Evolutionary conservation across 1,284 basidiomycete species (phyloP), one percentile per base, ranked within the genome.

Genomic region (Boletus smithii): DNA sequence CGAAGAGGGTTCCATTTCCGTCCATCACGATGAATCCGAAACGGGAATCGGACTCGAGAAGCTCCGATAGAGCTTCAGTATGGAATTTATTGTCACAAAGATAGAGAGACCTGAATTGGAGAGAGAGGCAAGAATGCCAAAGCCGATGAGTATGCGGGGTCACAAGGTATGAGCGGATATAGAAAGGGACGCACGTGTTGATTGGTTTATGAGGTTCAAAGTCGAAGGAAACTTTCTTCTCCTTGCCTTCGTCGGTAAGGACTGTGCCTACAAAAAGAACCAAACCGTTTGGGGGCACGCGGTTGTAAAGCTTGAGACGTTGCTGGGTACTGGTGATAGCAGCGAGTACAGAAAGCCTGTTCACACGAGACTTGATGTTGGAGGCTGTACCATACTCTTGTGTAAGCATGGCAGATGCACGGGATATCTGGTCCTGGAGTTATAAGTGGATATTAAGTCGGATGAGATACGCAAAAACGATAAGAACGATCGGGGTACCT

Each of bases 21-120:
- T 95, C 95, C 97, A 99, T 99, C 67, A 99, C 89, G 69, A 99
- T 97, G 77, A 99, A 99, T 26, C 95, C 97, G 67, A 98, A 99
- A 64, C 92, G 91, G 57, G 93, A 91, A 69, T 99, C 97, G 26
- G 91, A 94, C 73, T 99, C 97, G 58, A 99, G 81, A 42, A 99
- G 83, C 68, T 99, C 97, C 41, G 91, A 90, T 29, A 99, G 81
- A 1, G 95, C 94, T 66, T 98, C 97, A 4, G 97, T 98, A 75
- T 98, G 95, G 77, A 99, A 99, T 70, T 98, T 97, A 78, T 97
- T 97, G 79, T 99, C 97, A 68, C 97, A 99, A 44, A 98, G 88
- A 74, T 99, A 99, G 40, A 99, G 83, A 16, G 94, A 95, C 16
- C 89, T 93, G 64, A 22, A 44, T 46, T 29, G 53, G 32, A 26